These are phyloP conservation scores for Suillus alpinus DNA, from an alignment of 768 basidiomycete genomes.

Conservation along the genomic window DNA sequence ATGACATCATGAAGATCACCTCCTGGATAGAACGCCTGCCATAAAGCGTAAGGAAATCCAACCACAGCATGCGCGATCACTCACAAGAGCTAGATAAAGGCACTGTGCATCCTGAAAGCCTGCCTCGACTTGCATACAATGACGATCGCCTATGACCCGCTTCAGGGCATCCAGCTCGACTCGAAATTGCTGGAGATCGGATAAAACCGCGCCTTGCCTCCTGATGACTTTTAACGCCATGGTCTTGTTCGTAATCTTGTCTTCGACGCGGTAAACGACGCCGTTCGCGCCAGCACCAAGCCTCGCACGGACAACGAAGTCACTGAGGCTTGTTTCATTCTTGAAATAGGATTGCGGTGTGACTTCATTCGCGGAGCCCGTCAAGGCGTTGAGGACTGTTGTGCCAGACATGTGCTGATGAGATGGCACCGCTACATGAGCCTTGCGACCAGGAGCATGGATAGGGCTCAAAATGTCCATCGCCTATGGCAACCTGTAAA, in stretches of 20 bases:
- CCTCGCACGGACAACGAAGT: conserved; percentile 2
- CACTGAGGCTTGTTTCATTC: neutral
- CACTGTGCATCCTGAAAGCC: conserved; percentile 12
- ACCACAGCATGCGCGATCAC: neutral
- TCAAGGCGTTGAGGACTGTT: neutral
- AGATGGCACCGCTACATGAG: neutral
- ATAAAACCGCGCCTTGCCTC: neutral
- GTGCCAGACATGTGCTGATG: neutral
- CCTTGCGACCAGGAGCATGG: neutral
- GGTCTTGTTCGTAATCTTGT: conserved; percentile 4
- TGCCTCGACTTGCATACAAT: conserved; percentile 8
- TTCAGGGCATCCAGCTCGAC: conserved; percentile 8
- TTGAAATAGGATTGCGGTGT: neutral
- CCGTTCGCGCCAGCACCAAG: conserved; percentile 8
- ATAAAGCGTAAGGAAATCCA: neutral
- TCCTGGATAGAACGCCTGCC: conserved; percentile 5
- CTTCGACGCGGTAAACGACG: conserved; percentile 5
- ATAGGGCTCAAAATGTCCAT: conserved; percentile 2
- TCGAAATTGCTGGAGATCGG: neutral
- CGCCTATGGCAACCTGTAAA: neutral
- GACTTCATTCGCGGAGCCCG: neutral
- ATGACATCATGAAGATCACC: conserved; percentile 10
- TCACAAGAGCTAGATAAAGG: conserved; percentile 12
- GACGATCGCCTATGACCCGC: conserved; percentile 6
- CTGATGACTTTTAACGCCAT: conserved; percentile 11